Conservation (phyloP, 192 early-diverging fungal species). For the Coemansia sp. region DNA sequence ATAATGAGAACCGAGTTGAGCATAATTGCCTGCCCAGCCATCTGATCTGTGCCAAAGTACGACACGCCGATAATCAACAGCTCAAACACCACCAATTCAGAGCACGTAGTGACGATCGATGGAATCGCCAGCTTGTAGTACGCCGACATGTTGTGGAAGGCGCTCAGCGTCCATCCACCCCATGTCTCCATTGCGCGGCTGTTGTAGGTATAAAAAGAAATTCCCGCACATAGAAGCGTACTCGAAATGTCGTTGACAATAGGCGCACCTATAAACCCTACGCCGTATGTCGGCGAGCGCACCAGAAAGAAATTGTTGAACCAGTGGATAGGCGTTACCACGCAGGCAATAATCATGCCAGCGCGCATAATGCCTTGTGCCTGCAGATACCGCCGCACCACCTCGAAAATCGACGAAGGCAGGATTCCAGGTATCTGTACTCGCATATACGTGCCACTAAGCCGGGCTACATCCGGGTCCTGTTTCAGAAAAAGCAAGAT, state of each 20-base stretch:
- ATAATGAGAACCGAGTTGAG: slow-evolving; percentile 54
- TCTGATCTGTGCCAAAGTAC: slow-evolving; percentile 58
- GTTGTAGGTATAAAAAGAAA: slow-evolving; percentile 61
- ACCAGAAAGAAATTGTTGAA: slow-evolving; percentile 77
- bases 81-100: slow-evolving; percentile 60
- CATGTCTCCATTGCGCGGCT: slow-evolving; percentile 61
- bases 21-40: slow-evolving; percentile 60
- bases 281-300: slow-evolving; percentile 58
- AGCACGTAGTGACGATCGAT: slow-evolving; percentile 73
- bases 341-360: slow-evolving; percentile 68
- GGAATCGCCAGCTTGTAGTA: slow-evolving; percentile 69
- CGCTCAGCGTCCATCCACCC: slow-evolving; percentile 65
- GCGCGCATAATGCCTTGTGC: slow-evolving; percentile 91
- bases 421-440: slow-evolving; percentile 70
- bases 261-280: slow-evolving; percentile 86
- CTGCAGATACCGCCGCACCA: slow-evolving; percentile 82
- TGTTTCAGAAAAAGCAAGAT: slow-evolving; percentile 72
- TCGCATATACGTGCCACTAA: slow-evolving; percentile 68
- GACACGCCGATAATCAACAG: slow-evolving; percentile 49
- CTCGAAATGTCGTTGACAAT: slow-evolving; percentile 74
- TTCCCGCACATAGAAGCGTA: slow-evolving; percentile 65
- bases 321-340: slow-evolving; percentile 71
- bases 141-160: slow-evolving; percentile 45
- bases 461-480: slow-evolving; percentile 63
- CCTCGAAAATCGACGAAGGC: slow-evolving; percentile 81